These are phyloP conservation scores for Fusarium sp. DNA, from an alignment of 2,329 filamentous ascomycete genomes.

Conservation along the genomic window DNA sequence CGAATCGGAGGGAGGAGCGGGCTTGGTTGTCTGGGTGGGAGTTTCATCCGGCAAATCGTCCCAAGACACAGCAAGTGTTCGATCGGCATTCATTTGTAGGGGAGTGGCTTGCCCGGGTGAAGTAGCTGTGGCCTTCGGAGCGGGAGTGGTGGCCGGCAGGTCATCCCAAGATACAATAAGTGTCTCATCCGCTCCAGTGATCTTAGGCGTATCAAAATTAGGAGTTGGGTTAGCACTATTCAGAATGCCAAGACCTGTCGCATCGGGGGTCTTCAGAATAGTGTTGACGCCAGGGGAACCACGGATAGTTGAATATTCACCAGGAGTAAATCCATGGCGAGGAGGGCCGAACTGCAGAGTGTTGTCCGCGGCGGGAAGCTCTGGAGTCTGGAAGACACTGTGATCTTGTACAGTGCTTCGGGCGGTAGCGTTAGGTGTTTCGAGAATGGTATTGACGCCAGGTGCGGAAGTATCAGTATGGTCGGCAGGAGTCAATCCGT, in stretches of 20 bases:
- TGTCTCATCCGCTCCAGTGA: background rate
- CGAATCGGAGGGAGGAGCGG: background rate
- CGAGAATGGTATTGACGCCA: conserved; percentile 5
- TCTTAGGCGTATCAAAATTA: background rate
- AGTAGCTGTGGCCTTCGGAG: background rate
- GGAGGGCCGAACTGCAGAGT: too few relatives aligned
- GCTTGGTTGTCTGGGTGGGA: background rate
- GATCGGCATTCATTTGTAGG: too few relatives aligned
- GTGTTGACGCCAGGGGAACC: background rate
- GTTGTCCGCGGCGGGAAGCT: too few relatives aligned
- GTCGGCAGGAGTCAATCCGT: too few relatives aligned
- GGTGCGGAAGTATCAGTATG: too few relatives aligned
- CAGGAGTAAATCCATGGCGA: too few relatives aligned
- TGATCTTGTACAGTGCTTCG: too few relatives aligned
- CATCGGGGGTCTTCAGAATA: conserved; percentile 12
- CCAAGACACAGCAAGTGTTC: too few relatives aligned
- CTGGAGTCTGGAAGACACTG: too few relatives aligned
- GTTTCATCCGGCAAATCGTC: background rate
- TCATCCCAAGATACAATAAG: background rate
- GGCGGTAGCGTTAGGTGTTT: too few relatives aligned
- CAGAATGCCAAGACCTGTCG: conserved; percentile 7
- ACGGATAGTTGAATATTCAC: too few relatives aligned
- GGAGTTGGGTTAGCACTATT: background rate
- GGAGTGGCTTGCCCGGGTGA: too few relatives aligned
- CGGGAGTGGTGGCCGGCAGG: background rate